phyloP scores from a whole-genome alignment of 2,329 filamentous ascomycete species.

The Colletotrichum horii region DNA sequence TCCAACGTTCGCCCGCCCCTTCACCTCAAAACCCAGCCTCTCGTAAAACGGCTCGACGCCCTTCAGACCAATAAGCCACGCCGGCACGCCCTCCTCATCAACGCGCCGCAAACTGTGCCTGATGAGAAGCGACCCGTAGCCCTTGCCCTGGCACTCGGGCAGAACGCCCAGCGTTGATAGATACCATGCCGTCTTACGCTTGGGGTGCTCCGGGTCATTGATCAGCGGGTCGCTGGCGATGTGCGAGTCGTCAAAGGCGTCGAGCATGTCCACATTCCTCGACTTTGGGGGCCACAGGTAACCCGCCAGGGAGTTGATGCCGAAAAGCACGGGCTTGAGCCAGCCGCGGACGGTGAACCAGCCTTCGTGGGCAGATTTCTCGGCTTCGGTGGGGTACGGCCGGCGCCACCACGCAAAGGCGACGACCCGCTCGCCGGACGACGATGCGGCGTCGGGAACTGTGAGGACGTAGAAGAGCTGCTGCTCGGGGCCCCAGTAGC shows the following conservation, averaged over 20 bases:
- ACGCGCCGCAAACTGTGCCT: constrained; percentile 31
- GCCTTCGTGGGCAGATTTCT: constrained; percentile 16
- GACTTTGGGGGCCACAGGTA: constrained; percentile 28
- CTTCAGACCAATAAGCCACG: constrained; percentile 37
- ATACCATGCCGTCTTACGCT: constrained; percentile 38
- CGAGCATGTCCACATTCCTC: constrained; percentile 24
- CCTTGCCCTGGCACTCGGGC: constrained; percentile 34
- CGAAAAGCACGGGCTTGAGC: constrained; percentile 31
- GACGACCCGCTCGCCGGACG: constrained; percentile 24
- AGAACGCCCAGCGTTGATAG: constrained; percentile 37
- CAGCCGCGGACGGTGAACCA: constrained; percentile 25
- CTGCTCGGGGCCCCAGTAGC: constrained; percentile 37
- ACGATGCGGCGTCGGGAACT: constrained; percentile 23
- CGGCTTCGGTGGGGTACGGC: constrained; percentile 17
- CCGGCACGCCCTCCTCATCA: constrained; percentile 31
- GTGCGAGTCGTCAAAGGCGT: constrained; percentile 31
- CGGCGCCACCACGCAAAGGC: constrained; percentile 40
- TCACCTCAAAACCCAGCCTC: constrained; percentile 37
- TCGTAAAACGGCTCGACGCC: constrained; percentile 37
- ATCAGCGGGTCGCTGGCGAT: constrained; percentile 27
- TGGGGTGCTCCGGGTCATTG: constrained; percentile 28
- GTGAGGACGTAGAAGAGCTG: constrained; percentile 32
- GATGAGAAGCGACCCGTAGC: constrained; percentile 35
- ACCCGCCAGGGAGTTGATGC: constrained; percentile 27
- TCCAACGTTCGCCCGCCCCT: constrained; percentile 39